A percentile compares a stretch with the other conserved stretches of the same genome.
Conservation (phyloP, 768 basidiomycete genomes). For the Rickenella mellea region DNA sequence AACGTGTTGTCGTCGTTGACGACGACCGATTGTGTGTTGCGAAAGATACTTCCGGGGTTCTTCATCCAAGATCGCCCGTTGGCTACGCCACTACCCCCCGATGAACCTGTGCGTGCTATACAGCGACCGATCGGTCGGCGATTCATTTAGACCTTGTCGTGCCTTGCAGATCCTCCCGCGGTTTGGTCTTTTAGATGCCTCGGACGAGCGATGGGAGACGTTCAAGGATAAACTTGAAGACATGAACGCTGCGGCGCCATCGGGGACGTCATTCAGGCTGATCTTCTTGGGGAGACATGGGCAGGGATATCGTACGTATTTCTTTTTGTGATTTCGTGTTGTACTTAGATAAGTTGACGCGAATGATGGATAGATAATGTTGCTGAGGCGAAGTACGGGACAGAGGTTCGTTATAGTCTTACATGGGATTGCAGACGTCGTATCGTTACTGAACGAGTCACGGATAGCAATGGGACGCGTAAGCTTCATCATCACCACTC, state of each 20-base stretch:
- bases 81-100: no score
- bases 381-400: constrained; percentile 48
- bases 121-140: no score
- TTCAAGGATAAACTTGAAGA: constrained; percentile 30
- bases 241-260: constrained; percentile 35
- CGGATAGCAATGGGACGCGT: constrained; percentile 52
- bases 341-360: background rate
- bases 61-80: no score
- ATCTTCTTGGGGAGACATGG: constrained; percentile 65
- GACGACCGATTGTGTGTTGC: no score
- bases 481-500: constrained; percentile 11
- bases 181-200: constrained; percentile 50
- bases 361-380: constrained; percentile 46
- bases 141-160: no score
- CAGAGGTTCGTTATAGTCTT: constrained; percentile 21
- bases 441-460: background rate
- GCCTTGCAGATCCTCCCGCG: constrained; percentile 49
- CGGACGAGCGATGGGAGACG: constrained; percentile 38
- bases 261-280: constrained; percentile 44
- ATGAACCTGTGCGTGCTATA: no score
- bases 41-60: no score
- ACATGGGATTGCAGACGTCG: background rate
- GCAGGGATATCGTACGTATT: constrained; percentile 54
- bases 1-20: no score
- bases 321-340: background rate